Base-by-base conservation (phyloP, 352 stramenopile species). In the Phytopythium chamaehyphon region DNA sequence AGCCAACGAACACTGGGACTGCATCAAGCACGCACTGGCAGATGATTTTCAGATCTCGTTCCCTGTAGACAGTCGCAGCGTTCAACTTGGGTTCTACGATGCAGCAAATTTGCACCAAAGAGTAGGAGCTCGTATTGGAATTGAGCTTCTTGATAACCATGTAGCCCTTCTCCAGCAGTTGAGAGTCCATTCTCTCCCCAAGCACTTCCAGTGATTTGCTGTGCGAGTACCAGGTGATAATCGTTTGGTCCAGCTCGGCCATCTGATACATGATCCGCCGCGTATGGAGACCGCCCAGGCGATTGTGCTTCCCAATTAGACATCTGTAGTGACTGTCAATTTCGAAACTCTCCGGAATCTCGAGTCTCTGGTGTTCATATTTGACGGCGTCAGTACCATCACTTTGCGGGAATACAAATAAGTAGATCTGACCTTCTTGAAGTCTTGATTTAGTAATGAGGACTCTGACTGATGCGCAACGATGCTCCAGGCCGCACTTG, bases 191-290 rank as follows among this genome's bases (percentile, higher is more conserved):
- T 8, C 19, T 7, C 21, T 51, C 23, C 1, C 21, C 22, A 3
- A 24, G 21, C 2, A 48, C 19, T 10, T 47, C 23, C 16, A 33
- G 15, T n/a, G 23, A 22, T 21, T 49, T 23, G 40, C 7, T 22
- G 28, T 42, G 26, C 47, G 45, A 16, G 24, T 33, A 31, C 50
- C 51, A 57, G 8, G 37, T 33, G 24, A 57, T 43, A 2, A 57
- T 15, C 16, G 50, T 39, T n/a, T 39, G 50, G 18, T 56, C 50
- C 19, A 37, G 11, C 35, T 50, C 38, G 33, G 46, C 36, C 14
- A 35, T 16, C 44, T 38, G 14, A 16, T 19, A 24, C 31, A 50
- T 2, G 12, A 50, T 31, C 10, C 23, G 44, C 21, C n/a, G 14
- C 15, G 21, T 16, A 16, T 39, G 44, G n/a, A n/a, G n/a, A n/a